Conservation (phyloP, 805 yeast species). For the Lipomyces mesembrius region DNA sequence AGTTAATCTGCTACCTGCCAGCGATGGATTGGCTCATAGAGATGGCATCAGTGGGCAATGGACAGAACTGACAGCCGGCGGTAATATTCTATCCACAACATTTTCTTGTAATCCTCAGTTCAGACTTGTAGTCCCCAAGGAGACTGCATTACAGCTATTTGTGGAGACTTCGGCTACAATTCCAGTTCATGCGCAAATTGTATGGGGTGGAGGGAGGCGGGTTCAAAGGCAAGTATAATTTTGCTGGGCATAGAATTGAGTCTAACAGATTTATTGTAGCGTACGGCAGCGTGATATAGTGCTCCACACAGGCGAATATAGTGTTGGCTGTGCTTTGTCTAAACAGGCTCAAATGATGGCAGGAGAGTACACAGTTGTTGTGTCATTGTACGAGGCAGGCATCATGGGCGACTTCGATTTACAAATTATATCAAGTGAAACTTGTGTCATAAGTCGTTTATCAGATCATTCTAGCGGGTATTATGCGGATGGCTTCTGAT, state of each 20-base stretch:
- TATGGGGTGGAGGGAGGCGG: slow-evolving; percentile 33
- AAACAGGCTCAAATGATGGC: slow-evolving; percentile 9
- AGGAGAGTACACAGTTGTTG: slow-evolving; percentile 32
- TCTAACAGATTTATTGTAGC: slow-evolving; percentile 6
- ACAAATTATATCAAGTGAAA: slow-evolving; percentile 9
- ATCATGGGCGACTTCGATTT: slow-evolving; percentile 24
- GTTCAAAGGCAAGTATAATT: slow-evolving; percentile 16
- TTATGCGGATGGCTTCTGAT: background rate
- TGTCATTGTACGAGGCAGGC: slow-evolving; percentile 29
- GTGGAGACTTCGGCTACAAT: slow-evolving; percentile 12
- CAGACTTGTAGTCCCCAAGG: slow-evolving; percentile 17
- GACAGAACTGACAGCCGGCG: slow-evolving; percentile 36
- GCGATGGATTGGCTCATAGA: background rate
- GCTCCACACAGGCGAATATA: slow-evolving; percentile 29
- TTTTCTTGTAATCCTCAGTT: slow-evolving; percentile 32
- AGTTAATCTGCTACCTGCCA: slow-evolving; percentile 7
- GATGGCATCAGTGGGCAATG: slow-evolving; percentile 23
- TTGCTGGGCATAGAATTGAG: background rate
- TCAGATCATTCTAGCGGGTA: slow-evolving; percentile 15
- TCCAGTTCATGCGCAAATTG: slow-evolving; percentile 23
- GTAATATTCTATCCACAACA: slow-evolving; percentile 21
- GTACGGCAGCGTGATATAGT: slow-evolving; percentile 24
- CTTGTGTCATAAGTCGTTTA: slow-evolving; percentile 16
- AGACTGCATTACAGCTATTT: slow-evolving; percentile 18
- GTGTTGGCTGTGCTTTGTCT: slow-evolving; percentile 21